Evolutionary conservation across 2,329 filamentous ascomycete species (phyloP).

Genomic region (Aspergillus carbonarius): DNA sequence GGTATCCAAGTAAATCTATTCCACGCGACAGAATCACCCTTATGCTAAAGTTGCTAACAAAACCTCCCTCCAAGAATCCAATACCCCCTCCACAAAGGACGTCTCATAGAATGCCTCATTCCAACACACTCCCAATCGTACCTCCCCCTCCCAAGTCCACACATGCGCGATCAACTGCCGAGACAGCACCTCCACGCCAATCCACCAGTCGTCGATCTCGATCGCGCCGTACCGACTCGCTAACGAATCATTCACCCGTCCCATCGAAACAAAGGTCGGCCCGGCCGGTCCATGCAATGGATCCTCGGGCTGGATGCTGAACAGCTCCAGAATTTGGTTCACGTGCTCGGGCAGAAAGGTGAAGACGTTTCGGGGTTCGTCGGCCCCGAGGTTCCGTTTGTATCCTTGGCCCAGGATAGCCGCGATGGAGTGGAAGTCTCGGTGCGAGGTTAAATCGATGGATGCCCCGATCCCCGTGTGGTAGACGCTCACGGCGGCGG

Average conservation of each 20-base stretch:
- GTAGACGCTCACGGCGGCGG: not conserved
- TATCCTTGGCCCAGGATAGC: no score
- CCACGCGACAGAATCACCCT: no score
- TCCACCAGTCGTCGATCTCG: not conserved
- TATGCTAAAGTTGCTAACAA: no score
- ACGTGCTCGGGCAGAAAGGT: not conserved
- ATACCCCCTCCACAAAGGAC: not conserved
- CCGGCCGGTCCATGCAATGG: not conserved
- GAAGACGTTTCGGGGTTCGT: not conserved
- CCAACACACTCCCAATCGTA: not conserved
- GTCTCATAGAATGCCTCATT: conserved; percentile 1
- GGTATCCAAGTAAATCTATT: no score
- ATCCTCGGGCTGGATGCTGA: not conserved
- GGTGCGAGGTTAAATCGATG: not conserved
- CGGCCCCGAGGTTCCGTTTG: not conserved
- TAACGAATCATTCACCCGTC: not conserved
- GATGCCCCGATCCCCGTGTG: not conserved
- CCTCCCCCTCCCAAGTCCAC: not conserved
- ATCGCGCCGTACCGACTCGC: not conserved
- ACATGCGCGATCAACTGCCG: not conserved
- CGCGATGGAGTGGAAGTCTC: not conserved
- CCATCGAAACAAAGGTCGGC: not conserved
- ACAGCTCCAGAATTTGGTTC: not conserved
- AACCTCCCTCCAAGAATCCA: not conserved
- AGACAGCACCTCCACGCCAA: not conserved